Evolutionary conservation across 257 asterid genomes (phyloP).

Genomic region (Scutellaria galericulata): DNA sequence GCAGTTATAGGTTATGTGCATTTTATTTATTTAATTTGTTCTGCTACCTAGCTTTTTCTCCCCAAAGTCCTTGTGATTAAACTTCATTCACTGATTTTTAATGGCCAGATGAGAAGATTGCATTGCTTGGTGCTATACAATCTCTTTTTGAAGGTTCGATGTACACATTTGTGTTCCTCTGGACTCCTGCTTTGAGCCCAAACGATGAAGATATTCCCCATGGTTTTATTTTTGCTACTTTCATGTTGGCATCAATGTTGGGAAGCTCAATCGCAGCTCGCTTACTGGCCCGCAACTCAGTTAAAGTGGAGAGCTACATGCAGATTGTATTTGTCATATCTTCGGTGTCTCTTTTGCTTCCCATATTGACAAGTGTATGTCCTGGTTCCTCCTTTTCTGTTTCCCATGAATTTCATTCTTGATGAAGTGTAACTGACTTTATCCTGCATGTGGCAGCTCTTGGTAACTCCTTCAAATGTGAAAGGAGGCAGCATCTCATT

Average conservation of each 20-base stretch:
- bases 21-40: neutral
- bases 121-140: conserved; percentile 93
- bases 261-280: conserved; percentile 96
- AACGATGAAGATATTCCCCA: conserved; percentile 92
- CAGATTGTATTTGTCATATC: conserved; percentile 81
- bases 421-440: conserved; percentile 36
- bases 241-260: conserved; percentile 94
- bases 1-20: conserved; percentile 3
- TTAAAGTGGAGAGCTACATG: conserved; percentile 88
- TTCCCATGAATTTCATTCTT: conserved; percentile 21
- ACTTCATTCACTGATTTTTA: conserved; percentile 30
- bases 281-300: conserved; percentile 72
- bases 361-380: conserved; percentile 72
- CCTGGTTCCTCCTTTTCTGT: neutral
- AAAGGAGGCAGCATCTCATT: conserved; percentile 72
- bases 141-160: conserved; percentile 95
- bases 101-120: conserved; percentile 88
- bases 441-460: conserved; percentile 52
- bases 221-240: conserved; percentile 91
- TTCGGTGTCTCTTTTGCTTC: conserved; percentile 82
- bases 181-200: conserved; percentile 98
- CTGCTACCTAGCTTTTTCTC: neutral
- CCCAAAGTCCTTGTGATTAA: conserved; percentile 17
- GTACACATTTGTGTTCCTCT: conserved; percentile 93
- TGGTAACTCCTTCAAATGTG: conserved; percentile 66